These are phyloP conservation scores for Aureoboletus auriporus DNA, from an alignment of 768 basidiomycete species.

Conservation along the genomic window DNA sequence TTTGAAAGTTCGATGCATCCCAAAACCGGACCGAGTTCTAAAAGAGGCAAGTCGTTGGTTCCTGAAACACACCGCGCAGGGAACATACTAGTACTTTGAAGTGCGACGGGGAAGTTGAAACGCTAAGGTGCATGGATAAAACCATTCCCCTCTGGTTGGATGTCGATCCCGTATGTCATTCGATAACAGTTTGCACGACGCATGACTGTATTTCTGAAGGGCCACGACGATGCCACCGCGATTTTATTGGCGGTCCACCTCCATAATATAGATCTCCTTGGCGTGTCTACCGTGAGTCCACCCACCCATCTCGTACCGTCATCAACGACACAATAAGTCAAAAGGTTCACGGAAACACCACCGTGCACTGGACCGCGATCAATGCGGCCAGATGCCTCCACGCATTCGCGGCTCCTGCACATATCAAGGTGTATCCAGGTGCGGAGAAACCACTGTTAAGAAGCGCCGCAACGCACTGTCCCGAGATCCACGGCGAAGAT, in stretches of 20 bases:
- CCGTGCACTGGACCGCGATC: conserved; percentile 51
- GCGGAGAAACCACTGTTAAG: conserved; percentile 67
- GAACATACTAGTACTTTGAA: too few species aligned
- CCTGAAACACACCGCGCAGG: too few species aligned
- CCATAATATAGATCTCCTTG: conserved; percentile 63
- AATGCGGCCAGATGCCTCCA: conserved; percentile 79
- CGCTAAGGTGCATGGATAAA: conserved; percentile 4
- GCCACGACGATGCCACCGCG: conserved; percentile 87
- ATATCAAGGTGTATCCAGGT: conserved; percentile 65
- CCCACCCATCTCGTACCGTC: neutral
- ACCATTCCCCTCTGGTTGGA: conserved; percentile 53
- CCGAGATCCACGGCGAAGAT: conserved; percentile 78
- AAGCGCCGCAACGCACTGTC: conserved; percentile 50
- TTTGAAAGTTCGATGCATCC: too few species aligned
- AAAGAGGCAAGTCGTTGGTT: too few species aligned
- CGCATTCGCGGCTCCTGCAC: conserved; percentile 61
- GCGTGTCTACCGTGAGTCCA: conserved; percentile 71
- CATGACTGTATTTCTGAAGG: conserved; percentile 37
- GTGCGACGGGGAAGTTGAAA: too few species aligned
- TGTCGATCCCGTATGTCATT: conserved; percentile 53
- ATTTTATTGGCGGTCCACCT: conserved; percentile 72
- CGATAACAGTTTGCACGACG: neutral
- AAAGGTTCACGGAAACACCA: conserved; percentile 81
- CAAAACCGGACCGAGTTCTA: too few species aligned
- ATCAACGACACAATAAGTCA: neutral